These are phyloP conservation scores for Manihot esculenta DNA, from an alignment of 441 rosid species.

Conservation along the genomic window DNA sequence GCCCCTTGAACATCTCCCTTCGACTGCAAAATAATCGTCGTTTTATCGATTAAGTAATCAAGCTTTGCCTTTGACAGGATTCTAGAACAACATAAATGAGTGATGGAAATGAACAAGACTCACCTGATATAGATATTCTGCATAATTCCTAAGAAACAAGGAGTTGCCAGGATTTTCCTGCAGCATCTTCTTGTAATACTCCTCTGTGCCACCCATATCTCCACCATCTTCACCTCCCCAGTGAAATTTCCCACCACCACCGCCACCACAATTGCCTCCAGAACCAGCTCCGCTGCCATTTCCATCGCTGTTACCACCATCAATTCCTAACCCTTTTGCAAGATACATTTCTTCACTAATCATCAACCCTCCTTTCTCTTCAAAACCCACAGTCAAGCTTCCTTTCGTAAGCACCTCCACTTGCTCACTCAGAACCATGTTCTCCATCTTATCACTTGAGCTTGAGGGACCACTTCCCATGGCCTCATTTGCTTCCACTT, in stretches of 20 bases:
- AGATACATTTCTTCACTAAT: conserved; percentile 36
- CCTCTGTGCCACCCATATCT: conserved; percentile 39
- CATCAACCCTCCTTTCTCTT: conserved; percentile 15
- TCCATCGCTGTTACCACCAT: conserved; percentile 8
- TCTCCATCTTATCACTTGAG: conserved; percentile 7
- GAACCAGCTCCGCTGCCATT: conserved; percentile 15
- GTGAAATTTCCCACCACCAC: conserved; percentile 25
- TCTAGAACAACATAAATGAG: too few relatives aligned
- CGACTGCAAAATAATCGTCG: conserved; percentile 29
- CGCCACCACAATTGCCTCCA: conserved; percentile 23
- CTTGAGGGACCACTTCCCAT: background rate
- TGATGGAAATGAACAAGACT: background rate
- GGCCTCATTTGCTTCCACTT: conserved; percentile 7
- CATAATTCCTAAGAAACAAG: conserved; percentile 57
- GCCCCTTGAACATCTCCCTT: conserved; percentile 46
- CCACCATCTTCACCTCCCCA: conserved; percentile 38
- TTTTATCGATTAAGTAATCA: background rate
- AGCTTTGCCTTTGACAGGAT: too few relatives aligned
- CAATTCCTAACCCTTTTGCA: conserved; percentile 45
- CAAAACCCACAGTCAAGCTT: conserved; percentile 19
- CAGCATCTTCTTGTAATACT: conserved; percentile 52
- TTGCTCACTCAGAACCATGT: conserved; percentile 18
- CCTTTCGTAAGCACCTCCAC: background rate
- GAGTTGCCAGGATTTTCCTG: conserved; percentile 55
- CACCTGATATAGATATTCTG: conserved; percentile 56